These are phyloP conservation scores for Backusella tarrabulga DNA, from an alignment of 192 early-diverging fungal genomes.

Conservation along the genomic window DNA sequence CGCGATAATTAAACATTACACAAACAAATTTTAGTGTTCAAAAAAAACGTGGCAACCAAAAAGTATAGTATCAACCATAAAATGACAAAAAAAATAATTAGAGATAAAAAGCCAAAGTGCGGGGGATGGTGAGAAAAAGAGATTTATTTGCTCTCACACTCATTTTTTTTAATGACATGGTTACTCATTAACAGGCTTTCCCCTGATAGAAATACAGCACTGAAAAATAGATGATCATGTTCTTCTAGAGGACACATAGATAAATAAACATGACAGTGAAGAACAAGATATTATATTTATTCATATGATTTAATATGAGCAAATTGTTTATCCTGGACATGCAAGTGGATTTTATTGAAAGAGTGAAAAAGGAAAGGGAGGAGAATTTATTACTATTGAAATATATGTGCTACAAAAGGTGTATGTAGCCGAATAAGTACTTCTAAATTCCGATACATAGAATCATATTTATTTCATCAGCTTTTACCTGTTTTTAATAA, in stretches of 20 bases:
- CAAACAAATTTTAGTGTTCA: conserved; percentile 5
- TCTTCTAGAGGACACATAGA: neutral
- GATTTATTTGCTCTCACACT: neutral
- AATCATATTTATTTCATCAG: neutral
- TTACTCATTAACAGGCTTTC: neutral
- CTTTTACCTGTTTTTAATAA: neutral
- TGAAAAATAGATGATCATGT: neutral
- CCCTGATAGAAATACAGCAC: neutral
- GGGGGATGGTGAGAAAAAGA: neutral
- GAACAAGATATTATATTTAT: neutral
- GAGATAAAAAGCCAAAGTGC: neutral
- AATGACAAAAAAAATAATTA: neutral
- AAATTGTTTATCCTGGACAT: neutral
- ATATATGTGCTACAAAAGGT: neutral
- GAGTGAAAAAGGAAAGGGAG: neutral
- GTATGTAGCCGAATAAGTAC: neutral
- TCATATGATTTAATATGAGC: neutral
- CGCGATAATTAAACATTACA: neutral
- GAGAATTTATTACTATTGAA: neutral
- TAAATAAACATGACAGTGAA: neutral
- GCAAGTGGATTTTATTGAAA: neutral
- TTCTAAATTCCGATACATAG: conserved; percentile 2
- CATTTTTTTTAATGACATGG: neutral
- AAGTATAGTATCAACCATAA: neutral
- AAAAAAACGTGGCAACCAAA: conserved; percentile 1